Conservation (phyloP, 2,329 filamentous ascomycete genomes). For the Pestalotiopsis sp. region DNA sequence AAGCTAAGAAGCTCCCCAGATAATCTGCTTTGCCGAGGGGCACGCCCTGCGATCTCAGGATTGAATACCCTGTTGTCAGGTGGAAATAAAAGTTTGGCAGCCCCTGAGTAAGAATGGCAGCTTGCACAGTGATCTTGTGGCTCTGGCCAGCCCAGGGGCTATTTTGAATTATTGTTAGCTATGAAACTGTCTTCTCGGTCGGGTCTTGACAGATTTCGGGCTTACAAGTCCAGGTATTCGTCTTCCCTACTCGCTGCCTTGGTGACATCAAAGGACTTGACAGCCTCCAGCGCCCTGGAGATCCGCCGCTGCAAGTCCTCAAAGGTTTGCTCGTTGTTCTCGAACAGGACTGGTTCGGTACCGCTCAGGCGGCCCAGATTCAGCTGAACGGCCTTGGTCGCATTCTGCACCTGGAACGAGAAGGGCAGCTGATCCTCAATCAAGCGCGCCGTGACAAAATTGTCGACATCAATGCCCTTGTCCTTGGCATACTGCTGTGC, state of each 20-base stretch:
- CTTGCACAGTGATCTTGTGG: slow-evolving; percentile 1
- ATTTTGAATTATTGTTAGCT: not conserved
- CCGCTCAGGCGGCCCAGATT: slow-evolving; percentile 30
- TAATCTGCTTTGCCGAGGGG: slow-evolving; percentile 62
- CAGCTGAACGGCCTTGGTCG: slow-evolving; percentile 29
- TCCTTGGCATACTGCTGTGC: slow-evolving; percentile 6
- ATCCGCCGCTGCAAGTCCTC: slow-evolving; percentile 35
- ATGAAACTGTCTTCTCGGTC: not conserved
- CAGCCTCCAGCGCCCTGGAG: slow-evolving; percentile 30
- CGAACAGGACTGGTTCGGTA: slow-evolving; percentile 30
- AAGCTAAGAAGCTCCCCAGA: slow-evolving; percentile 14
- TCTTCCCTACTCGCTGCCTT: slow-evolving; percentile 29
- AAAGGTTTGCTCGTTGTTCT: slow-evolving; percentile 32
- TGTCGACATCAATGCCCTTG: slow-evolving; percentile 10
- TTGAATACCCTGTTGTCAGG: slow-evolving; percentile 57
- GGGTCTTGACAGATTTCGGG: not conserved
- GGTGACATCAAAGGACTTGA: slow-evolving; percentile 25
- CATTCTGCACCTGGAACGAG: slow-evolving; percentile 11
- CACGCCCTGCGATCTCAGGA: slow-evolving; percentile 63
- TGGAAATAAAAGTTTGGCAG: slow-evolving; percentile 54
- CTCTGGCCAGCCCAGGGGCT: slow-evolving; percentile 45
- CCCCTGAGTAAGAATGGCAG: not conserved
- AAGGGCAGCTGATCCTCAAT: slow-evolving; percentile 13
- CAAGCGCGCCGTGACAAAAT: slow-evolving; percentile 3
- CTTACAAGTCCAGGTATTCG: slow-evolving; percentile 25